Conservation (phyloP, 345 rosid genomes). For the Eucalyptus leucophloia region DNA sequence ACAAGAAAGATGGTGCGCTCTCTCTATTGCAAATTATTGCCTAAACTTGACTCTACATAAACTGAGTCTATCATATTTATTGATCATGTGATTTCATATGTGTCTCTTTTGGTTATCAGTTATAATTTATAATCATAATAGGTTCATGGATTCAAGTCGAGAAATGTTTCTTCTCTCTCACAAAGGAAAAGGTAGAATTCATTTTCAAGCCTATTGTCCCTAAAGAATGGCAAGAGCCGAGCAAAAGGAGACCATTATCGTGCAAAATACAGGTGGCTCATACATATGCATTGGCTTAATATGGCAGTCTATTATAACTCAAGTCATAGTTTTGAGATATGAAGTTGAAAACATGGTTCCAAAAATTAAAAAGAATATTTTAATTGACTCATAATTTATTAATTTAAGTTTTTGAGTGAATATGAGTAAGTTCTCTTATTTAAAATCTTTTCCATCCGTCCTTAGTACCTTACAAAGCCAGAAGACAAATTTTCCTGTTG, state of each 20-base stretch:
- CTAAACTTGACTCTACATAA: not conserved
- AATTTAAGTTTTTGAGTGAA: too few relatives aligned
- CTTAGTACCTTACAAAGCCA: accelerated
- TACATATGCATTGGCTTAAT: not conserved
- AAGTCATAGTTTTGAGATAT: not conserved
- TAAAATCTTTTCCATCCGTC: not conserved
- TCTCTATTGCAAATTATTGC: not conserved
- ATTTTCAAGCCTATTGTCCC: not conserved
- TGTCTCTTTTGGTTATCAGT: not conserved
- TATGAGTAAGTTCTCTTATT: too few relatives aligned
- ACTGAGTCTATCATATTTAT: not conserved
- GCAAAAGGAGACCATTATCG: not conserved
- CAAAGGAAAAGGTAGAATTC: not conserved
- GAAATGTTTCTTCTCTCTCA: not conserved
- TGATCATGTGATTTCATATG: not conserved
- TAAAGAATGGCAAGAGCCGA: not conserved
- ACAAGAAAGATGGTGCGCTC: not conserved
- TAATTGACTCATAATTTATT: too few relatives aligned
- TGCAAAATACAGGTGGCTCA: not conserved
- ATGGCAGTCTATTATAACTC: not conserved
- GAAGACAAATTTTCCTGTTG: not conserved
- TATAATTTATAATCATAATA: not conserved
- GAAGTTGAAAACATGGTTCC: not conserved
- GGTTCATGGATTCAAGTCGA: not conserved
- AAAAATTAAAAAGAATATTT: not conserved